Evolutionary conservation across 2,329 filamentous ascomycete species (phyloP), one percentile per base, ranked within the genome.

Genomic region (Clonostachys sp.): DNA sequence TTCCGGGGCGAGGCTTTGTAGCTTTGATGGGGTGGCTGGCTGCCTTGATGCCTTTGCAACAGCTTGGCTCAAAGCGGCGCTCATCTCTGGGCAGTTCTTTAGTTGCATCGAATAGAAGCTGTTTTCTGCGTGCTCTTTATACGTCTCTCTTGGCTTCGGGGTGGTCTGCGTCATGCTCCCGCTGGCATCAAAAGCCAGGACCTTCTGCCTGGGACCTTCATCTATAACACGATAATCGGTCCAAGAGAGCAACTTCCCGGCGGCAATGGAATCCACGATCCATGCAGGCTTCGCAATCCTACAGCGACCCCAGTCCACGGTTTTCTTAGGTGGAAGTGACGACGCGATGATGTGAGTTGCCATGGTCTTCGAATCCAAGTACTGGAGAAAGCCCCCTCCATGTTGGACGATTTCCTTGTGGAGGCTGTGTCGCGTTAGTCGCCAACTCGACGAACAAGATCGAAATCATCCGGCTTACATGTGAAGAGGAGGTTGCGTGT

Each of bases 311-410:
- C 95, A 96, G 54, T 99, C 94, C 46, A 92, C 81, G 30, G 83
- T 83, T 66, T 99, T 99, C 70, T 96, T 97, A 0, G 90, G 91
- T 0, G 94, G 94, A 18, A 99, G 72, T 46, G 82, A 86, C 45
- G 90, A 92, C 5, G 92, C 91, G 57, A 99, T 91, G 55, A 99
- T 96, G 63, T 99, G 92, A 1, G 95, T 99, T 1, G 91, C 92
- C 62, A 87, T 86, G 1, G 92, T 97, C 71, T 99, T 99, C 36
- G 85, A 87, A 64, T 96, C 91, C 12, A 99, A 73, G 59, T 97
- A 97, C 64, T 99, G 94, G 51, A 96, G 78, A 57, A 96, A 97
- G 0, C 87, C 89, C 34, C 91, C 95, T n/a, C 94, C 94, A 79
- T 97, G 84, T 56, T 87, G 82, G 16, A 99, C 92, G 48, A 99